Percentiles rank a stretch among this genome's conserved stretches.
Conservation (phyloP, 345 rosid genomes). For the Bruguiera parviflora region DNA sequence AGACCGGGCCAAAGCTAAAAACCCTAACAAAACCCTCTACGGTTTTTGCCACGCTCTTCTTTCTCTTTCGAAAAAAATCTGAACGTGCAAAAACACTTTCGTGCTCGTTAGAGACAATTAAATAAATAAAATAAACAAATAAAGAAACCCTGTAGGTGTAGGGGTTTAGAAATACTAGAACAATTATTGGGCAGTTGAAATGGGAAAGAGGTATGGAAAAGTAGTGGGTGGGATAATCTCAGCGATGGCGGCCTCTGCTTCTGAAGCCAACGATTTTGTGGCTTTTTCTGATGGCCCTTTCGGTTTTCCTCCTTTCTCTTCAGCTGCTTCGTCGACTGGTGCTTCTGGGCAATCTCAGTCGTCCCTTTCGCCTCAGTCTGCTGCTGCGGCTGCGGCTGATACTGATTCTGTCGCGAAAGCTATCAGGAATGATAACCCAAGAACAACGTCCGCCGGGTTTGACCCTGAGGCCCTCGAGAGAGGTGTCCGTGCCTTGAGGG, state of each 20-base stretch:
- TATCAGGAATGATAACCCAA: conserved; percentile 64
- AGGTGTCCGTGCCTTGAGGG: conserved; percentile 68
- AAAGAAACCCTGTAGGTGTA: too few relatives aligned
- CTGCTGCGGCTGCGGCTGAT: conserved; percentile 18
- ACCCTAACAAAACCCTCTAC: too few relatives aligned
- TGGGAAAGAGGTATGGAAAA: conserved; percentile 57
- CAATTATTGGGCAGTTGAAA: conserved; percentile 9
- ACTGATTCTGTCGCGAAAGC: conserved; percentile 41
- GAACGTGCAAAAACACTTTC: too few relatives aligned
- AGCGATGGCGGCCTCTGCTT: conserved; percentile 62
- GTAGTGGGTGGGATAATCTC: conserved; percentile 45
- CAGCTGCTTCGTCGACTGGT: conserved; percentile 9
- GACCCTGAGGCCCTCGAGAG: conserved; percentile 92
- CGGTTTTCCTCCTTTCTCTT: conserved; percentile 39
- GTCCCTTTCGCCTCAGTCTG: conserved; percentile 26
- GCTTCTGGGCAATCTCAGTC: conserved; percentile 31
- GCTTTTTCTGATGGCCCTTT: conserved; percentile 62
- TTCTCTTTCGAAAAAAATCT: too few relatives aligned
- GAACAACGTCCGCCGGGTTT: conserved; percentile 82
- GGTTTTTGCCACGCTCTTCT: too few relatives aligned
- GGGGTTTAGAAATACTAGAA: too few relatives aligned
- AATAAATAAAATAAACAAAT: too few relatives aligned
- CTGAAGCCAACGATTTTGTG: conserved; percentile 22
- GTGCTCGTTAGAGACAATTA: too few relatives aligned
- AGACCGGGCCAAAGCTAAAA: too few relatives aligned